Evolutionary conservation across 2,329 filamentous ascomycete genomes (phyloP).

Genomic region (Pseudogymnoascus verrucosus): DNA sequence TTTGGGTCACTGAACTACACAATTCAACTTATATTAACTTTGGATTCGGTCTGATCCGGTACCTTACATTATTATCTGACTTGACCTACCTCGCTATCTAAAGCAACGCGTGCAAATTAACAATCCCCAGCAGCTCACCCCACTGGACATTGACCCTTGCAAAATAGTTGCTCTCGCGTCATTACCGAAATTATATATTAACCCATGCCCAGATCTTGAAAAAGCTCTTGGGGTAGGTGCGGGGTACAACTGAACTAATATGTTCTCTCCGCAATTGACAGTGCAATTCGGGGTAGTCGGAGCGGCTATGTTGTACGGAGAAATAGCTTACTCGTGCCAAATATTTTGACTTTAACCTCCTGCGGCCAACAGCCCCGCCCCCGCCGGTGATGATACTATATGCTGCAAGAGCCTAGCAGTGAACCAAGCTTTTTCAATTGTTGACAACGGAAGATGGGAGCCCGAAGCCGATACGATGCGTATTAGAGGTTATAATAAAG

Average conservation of each 20-base stretch:
- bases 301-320: background rate
- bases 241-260: background rate
- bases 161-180: background rate
- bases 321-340: slow-evolving; percentile 7
- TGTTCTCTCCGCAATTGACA: background rate
- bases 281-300: background rate
- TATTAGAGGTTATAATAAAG: background rate
- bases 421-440: background rate
- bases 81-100: background rate
- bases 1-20: background rate
- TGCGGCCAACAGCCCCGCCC: background rate
- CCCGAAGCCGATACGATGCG: background rate
- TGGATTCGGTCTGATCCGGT: background rate
- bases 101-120: background rate
- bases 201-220: background rate
- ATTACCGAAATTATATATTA: slow-evolving; percentile 5
- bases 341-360: slow-evolving; percentile 1
- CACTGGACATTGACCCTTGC: background rate
- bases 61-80: slow-evolving; percentile 1
- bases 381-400: background rate
- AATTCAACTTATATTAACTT: slow-evolving; percentile 7
- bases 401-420: background rate
- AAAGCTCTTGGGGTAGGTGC: background rate
- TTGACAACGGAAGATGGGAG: slow-evolving; percentile 2
- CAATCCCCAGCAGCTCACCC: background rate